Base-by-base conservation (phyloP, 768 basidiomycete genomes). In the Calocera cornea region DNA sequence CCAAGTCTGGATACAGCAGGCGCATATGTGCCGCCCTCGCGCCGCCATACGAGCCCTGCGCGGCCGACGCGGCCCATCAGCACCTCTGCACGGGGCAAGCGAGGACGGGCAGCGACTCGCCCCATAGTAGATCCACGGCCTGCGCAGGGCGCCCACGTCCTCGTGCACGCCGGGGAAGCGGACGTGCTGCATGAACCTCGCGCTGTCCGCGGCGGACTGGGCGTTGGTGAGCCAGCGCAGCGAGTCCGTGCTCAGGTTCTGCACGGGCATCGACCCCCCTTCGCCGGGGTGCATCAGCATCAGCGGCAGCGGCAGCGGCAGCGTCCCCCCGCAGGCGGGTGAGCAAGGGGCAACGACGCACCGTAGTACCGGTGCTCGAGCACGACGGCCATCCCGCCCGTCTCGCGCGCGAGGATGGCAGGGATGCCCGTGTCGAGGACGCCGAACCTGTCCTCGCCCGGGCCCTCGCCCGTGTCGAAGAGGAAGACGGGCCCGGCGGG, bases 331-430 rank as follows among this genome's bases (percentile, higher is more conserved):
- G 5, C 36, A 14, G 73, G 64, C 71, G 69, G 41, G 67, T 66
- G 65, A 47, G 24, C 38, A 24, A 24, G 14, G 64, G 12, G n/a
- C 38, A n/a, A 7, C 33, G 31, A 72, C 78, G 17, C 67, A 78
- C 93, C 92, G 74, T 95, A 95, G 75, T 89, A 93, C 69, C 94
- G 83, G 76, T 97, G 94, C 75, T 97, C 94, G 38, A 97, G 80
- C n/a, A 97, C 84, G 44, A 97, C 84, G 22, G 89, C 88, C 3
- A 97, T 81, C 2, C 95, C 95, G n/a, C 86, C 83, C 0, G 92
- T 95, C 22, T 87, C 88, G 66, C 83, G 86, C 1, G 90, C 80
- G 66, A 97, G 79, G 68, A 97, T 95, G 50, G 92, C 89, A 5
- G 89, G 83, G 70, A 97, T 95, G 1, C 94, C 90, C 0, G 84